A percentile compares a stretch with the other conserved stretches of the same genome.
These are phyloP conservation scores for Echinosophora koreensis DNA, from an alignment of 306 rosid species.

Conservation along the genomic window DNA sequence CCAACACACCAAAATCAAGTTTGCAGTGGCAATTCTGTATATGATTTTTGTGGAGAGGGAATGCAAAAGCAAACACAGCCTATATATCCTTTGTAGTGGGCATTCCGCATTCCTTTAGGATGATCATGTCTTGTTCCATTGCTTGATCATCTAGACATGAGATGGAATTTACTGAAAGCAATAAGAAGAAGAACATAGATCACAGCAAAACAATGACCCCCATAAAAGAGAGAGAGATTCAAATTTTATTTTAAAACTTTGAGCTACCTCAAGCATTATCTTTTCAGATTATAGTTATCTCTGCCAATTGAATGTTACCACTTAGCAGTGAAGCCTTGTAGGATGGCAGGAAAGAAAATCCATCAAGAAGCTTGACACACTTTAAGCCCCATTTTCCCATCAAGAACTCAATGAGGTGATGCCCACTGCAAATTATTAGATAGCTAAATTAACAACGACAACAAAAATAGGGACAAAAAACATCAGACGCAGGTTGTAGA, in stretches of 20 bases:
- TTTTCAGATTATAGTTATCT: conserved; percentile 67
- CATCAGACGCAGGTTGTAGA: not conserved
- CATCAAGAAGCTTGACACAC: conserved; percentile 86
- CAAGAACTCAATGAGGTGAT: conserved; percentile 81
- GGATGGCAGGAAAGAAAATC: conserved; percentile 81
- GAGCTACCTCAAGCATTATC: conserved; percentile 50
- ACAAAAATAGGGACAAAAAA: too few relatives aligned
- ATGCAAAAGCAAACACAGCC: too few relatives aligned
- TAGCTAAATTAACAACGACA: not conserved
- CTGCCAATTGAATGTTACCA: conserved; percentile 90
- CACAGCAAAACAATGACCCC: conserved; percentile 1
- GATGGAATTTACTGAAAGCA: conserved; percentile 17
- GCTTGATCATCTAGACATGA: conserved; percentile 25
- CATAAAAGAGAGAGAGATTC: not conserved
- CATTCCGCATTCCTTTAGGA: conserved; percentile 23
- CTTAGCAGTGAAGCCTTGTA: conserved; percentile 72
- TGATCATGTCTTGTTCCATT: conserved; percentile 28
- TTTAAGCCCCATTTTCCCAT: conserved; percentile 85
- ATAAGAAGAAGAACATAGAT: conserved; percentile 14
- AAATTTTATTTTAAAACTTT: conserved; percentile 36
- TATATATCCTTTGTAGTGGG: conserved; percentile 25
- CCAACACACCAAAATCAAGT: too few relatives aligned
- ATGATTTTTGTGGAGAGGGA: too few relatives aligned
- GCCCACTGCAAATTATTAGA: conserved; percentile 66
- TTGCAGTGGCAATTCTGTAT: too few relatives aligned